A percentile compares a stretch with the other conserved stretches of the same genome.
Evolutionary conservation across 2,329 filamentous ascomycete species (phyloP).

Genomic region (Fusarium sp.): DNA sequence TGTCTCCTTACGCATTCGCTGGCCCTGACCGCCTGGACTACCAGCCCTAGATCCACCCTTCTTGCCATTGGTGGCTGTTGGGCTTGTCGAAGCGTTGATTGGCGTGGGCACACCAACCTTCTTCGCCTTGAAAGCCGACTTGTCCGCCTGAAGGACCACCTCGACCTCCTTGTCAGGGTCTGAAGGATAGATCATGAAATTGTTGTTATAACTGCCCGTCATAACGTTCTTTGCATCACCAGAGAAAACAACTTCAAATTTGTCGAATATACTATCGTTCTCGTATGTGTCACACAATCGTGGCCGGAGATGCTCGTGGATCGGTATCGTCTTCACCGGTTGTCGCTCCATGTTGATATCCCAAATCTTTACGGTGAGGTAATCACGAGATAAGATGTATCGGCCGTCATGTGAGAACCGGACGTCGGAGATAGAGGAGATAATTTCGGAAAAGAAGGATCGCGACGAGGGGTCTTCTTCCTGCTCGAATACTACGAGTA

Average conservation of each 20-base stretch:
- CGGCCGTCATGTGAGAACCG: constrained; percentile 96
- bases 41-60: constrained; percentile 88
- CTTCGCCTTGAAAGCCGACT: constrained; percentile 99
- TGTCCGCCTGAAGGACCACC: constrained; percentile 96
- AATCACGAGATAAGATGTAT: constrained; percentile 97
- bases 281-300: constrained; percentile 98
- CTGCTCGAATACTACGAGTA: constrained; percentile 87
- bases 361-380: constrained; percentile 99
- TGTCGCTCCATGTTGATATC: constrained; percentile 99
- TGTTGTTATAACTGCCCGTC: constrained; percentile 99
- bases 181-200: constrained; percentile 99
- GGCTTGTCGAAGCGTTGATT: constrained; percentile 84
- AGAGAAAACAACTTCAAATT: constrained; percentile 99
- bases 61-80: constrained; percentile 78
- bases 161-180: constrained; percentile 97
- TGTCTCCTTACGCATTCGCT: constrained; percentile 98
- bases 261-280: constrained; percentile 99
- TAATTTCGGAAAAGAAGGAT: constrained; percentile 99
- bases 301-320: constrained; percentile 95
- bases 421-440: constrained; percentile 98
- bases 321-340: constrained; percentile 97
- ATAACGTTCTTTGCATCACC: constrained; percentile 99
- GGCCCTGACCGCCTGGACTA: constrained; percentile 84
- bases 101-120: constrained; percentile 98
- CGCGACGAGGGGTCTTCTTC: constrained; percentile 97